Conservation (phyloP, 73 alveolate species). For the Tetrahymena borealis region DNA sequence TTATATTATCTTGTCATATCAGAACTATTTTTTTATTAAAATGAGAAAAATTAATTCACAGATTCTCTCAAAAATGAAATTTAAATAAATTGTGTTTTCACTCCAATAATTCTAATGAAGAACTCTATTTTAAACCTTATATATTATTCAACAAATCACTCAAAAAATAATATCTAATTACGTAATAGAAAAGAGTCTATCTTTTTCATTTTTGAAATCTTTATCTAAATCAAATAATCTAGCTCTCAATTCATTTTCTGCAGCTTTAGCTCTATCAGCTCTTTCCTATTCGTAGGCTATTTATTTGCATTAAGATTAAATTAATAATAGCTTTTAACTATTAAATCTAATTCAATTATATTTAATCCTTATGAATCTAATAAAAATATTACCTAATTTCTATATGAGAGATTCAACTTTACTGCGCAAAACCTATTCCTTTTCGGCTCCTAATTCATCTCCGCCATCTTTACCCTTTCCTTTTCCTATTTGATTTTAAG, state of each 20-base stretch:
- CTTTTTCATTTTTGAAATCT: conserved; percentile 54
- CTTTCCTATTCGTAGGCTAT: conserved; percentile 47
- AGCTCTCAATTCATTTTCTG: conserved; percentile 65
- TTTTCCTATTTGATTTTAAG: not conserved
- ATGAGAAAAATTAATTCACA: not conserved
- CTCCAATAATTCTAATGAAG: too few relatives aligned
- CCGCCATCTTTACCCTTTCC: not conserved
- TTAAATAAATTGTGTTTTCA: too few relatives aligned
- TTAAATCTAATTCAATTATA: too few relatives aligned
- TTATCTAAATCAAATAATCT: conserved; percentile 59
- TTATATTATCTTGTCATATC: conserved; percentile 78
- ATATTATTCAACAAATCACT: too few relatives aligned
- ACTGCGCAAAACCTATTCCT: not conserved
- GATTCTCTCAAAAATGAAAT: not conserved
- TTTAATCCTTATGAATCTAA: not conserved
- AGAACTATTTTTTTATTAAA: conserved; percentile 10
- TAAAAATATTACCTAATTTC: not conserved
- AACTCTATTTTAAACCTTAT: too few relatives aligned
- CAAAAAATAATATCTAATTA: too few relatives aligned
- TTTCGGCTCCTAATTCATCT: not conserved
- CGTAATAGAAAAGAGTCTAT: conserved; percentile 40
- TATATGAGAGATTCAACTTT: not conserved
- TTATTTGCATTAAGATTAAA: not conserved
- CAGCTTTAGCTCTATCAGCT: conserved; percentile 66
- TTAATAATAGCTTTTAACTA: too few relatives aligned